Evolutionary conservation across 2,329 filamentous ascomycete species (phyloP), one percentile per base, ranked within the genome.

Genomic region (Endocalyx cinctus): DNA sequence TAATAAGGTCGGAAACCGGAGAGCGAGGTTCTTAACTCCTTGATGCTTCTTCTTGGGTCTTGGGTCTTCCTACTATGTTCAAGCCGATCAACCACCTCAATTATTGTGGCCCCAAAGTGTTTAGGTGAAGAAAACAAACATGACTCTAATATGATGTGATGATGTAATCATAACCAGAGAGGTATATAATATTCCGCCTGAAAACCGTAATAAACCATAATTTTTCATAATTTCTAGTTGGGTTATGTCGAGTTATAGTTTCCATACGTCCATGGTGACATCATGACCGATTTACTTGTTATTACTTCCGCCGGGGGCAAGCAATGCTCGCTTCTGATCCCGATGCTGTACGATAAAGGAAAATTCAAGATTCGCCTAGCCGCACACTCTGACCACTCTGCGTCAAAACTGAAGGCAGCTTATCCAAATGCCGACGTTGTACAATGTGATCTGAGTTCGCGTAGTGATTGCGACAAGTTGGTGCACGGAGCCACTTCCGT

Each of bases 261-360:
- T 6, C n/a, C 19, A n/a, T 11, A 18, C 20, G 14, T n/a, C 11
- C 6, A 31, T n/a, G n/a, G n/a, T n/a, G n/a, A n/a, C n/a, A 11
- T 3, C 6, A 41, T 41, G 38, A 52, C 51, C 15, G 55, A 62
- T 26, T 27, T 61, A 22, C 40, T 66, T 17, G 51, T 62, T 18
- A 39, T 66, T 17, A 63, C 59, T 23, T 59, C 52, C 33, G 58
- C 62, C 5, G 51, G 51, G 15, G 60, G 61, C 28, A 62, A 61
- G 31, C 61, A 64, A 45, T 48, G 50, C 38, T 39, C 46, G 6
- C 41, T 43, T 3, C 48, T 64, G 17, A 50, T 64, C 22, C 58
- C 58, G 6, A 46, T 57, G 4, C 42, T 66, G 10, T 39, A 51
- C 10, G 33, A 46, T 13, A 48, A 52, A 33, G 55, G 52, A 43